Evolutionary conservation across 1,284 basidiomycete genomes (phyloP), one percentile per base, ranked within the genome.

Genomic region (Rhodotorula mucilaginosa): DNA sequence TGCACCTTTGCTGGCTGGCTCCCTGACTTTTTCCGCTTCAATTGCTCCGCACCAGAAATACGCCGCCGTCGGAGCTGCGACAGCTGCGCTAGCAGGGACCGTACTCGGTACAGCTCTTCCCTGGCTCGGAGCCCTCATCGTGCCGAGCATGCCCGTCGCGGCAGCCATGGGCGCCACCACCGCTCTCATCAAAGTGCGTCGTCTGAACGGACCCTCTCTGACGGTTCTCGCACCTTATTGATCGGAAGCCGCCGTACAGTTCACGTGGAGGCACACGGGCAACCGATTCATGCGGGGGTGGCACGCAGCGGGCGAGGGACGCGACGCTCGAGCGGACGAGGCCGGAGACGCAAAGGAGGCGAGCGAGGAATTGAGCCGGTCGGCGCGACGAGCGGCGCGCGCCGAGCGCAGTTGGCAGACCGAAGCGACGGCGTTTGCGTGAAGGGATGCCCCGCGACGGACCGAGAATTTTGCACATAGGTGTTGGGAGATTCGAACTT

Each of bases 231-330:
- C 46, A 19, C n/a, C 48, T 52, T 46, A 5, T 4, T 16, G 13
- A n/a, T 56, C 26, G 26, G 6, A 29, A 21, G 21, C 8, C 51
- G 21, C 51, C 5, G 3, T 19, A 8, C 61, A 74, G 73, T 75
- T 69, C 48, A 68, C 66, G 5, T 75, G 74, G 74, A 49, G 62
- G 23, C 74, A 75, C 48, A 71, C 71, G 13, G 74, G 74, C 5
- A 69, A 75, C 34, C 74, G 65, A 12, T 75, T 75, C 52, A 64
- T 71, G 4, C 49, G 67, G 46, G 74, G 61, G 0, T 75, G 74
- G 74, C 51, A 64, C 21, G 67, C 52, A 0, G 61, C 54, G 10
- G 71, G 71, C 3, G 65, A 75, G 52, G 64, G 67, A 0, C 19
- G 69, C 5, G 71, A 75, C 26, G 64, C 74, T 2, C 54, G 71